Conservation (phyloP, 192 early-diverging fungal genomes). For the Geranomyces michiganensis region DNA sequence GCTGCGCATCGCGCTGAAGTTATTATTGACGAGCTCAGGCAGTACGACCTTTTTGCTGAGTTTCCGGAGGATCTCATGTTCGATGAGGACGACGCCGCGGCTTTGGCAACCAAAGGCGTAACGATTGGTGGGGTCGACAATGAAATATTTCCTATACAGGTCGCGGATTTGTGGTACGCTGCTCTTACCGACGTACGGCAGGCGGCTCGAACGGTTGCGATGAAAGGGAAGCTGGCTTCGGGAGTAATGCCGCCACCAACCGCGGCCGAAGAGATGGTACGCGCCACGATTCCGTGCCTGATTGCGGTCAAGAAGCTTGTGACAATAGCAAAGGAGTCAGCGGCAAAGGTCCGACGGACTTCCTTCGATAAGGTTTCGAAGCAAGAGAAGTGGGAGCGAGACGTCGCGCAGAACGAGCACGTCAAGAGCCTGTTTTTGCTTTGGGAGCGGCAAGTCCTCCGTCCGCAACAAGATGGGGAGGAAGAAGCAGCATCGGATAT, state of each 20-base stretch:
- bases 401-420: slow-evolving; percentile 48
- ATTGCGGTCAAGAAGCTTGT: slow-evolving; percentile 55
- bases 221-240: slow-evolving; percentile 47
- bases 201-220: slow-evolving; percentile 39
- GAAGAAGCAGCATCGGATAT: slow-evolving; percentile 27
- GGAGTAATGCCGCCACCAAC: slow-evolving; percentile 48
- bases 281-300: slow-evolving; percentile 50
- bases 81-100: slow-evolving; percentile 36
- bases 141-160: slow-evolving; percentile 35
- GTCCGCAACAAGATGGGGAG: slow-evolving; percentile 3
- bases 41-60: slow-evolving; percentile 47
- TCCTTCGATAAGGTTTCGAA: slow-evolving; percentile 41
- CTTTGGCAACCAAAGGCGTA: slow-evolving; percentile 29
- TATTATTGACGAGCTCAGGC: slow-evolving; percentile 46
- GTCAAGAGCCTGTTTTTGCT: slow-evolving; percentile 54
- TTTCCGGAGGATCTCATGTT: slow-evolving; percentile 45
- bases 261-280: slow-evolving; percentile 48
- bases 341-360: slow-evolving; percentile 34
- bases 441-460: slow-evolving; percentile 43
- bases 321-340: slow-evolving; percentile 40
- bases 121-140: slow-evolving; percentile 24
- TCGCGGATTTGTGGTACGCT: slow-evolving; percentile 35
- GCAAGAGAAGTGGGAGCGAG: slow-evolving; percentile 44
- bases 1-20: slow-evolving; percentile 40
- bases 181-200: slow-evolving; percentile 38